phyloP scores from a whole-genome alignment of 768 basidiomycete species.

The Russula abietina region DNA sequence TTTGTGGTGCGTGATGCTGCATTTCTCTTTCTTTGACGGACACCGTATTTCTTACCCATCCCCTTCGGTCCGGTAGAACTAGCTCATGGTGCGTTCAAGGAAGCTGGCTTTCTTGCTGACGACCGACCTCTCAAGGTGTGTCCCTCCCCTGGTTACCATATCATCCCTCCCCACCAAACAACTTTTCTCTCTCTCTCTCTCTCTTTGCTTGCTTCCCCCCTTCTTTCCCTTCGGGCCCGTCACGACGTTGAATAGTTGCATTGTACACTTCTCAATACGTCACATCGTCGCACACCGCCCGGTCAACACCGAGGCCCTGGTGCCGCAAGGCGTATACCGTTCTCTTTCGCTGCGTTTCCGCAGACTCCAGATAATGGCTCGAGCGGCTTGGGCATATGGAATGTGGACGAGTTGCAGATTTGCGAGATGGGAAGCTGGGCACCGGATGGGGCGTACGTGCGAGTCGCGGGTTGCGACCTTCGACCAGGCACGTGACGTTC shows the following conservation, averaged over 20 bases:
- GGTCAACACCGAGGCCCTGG: constrained; percentile 19
- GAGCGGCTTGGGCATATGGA: constrained; percentile 46
- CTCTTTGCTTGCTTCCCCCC: too few relatives aligned
- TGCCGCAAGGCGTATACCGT: constrained; percentile 32
- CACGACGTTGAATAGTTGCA: constrained; percentile 29
- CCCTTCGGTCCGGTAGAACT: constrained; percentile 28
- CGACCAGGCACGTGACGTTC: neutral
- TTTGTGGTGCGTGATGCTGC: constrained; percentile 26
- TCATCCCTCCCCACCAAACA: neutral
- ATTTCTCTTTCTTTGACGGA: neutral
- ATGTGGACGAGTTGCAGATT: constrained; percentile 52
- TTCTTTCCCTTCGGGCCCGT: neutral
- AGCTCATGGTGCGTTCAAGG: constrained; percentile 29
- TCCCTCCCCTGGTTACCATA: too few relatives aligned
- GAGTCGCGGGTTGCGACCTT: constrained; percentile 27
- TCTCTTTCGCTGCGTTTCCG: constrained; percentile 34
- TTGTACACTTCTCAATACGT: constrained; percentile 36
- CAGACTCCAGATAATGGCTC: constrained; percentile 27
- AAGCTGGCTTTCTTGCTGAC: constrained; percentile 33
- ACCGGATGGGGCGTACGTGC: constrained; percentile 54
- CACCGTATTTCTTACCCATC: neutral
- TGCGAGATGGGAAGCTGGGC: constrained; percentile 70
- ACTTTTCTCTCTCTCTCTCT: neutral
- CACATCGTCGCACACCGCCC: constrained; percentile 30
- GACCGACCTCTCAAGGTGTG: constrained; percentile 35